These are phyloP conservation scores for Botrytis hyacinthi DNA, from an alignment of 2,329 filamentous ascomycete genomes.

Conservation along the genomic window DNA sequence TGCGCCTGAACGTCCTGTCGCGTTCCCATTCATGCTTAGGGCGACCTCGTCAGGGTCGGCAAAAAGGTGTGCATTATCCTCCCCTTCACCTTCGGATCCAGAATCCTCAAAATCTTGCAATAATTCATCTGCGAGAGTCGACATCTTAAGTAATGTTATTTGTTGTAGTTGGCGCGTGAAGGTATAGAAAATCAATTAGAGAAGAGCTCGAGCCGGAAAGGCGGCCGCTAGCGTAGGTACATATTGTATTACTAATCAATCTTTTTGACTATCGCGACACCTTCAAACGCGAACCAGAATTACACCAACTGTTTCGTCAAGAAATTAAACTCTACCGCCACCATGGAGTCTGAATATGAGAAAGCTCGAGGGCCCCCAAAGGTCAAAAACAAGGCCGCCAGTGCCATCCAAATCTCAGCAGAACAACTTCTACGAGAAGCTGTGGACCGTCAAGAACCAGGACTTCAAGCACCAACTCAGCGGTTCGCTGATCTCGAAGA, in stretches of 20 bases:
- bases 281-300: conserved; percentile 15
- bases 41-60: conserved; percentile 44
- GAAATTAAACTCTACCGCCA: conserved; percentile 36
- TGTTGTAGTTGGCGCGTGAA: conserved; percentile 12
- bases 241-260: conserved; percentile 1
- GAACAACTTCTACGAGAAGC: conserved; percentile 97
- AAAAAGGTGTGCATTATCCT: conserved; percentile 50
- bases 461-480: conserved; percentile 85
- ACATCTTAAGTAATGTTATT: conserved; percentile 55
- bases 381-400: conserved; percentile 98
- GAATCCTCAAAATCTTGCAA: conserved; percentile 88
- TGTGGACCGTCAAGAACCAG: conserved; percentile 90
- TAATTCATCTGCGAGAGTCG: conserved; percentile 88
- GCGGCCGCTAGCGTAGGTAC: conserved; percentile 27
- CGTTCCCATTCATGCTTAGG: conserved; percentile 38
- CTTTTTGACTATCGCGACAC: conserved; percentile 5
- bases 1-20: conserved; percentile 37
- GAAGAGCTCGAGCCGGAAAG: conserved; percentile 4
- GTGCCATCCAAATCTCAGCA: conserved; percentile 87
- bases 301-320: conserved; percentile 16
- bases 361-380: conserved; percentile 78
- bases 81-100: conserved; percentile 70
- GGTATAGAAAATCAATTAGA: conserved; percentile 5
- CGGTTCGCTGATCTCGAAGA: conserved; percentile 96
- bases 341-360: conserved; percentile 66